These are phyloP conservation scores for Parastagonospora nodorum DNA, from an alignment of 2,329 filamentous ascomycete species.

Conservation along the genomic window DNA sequence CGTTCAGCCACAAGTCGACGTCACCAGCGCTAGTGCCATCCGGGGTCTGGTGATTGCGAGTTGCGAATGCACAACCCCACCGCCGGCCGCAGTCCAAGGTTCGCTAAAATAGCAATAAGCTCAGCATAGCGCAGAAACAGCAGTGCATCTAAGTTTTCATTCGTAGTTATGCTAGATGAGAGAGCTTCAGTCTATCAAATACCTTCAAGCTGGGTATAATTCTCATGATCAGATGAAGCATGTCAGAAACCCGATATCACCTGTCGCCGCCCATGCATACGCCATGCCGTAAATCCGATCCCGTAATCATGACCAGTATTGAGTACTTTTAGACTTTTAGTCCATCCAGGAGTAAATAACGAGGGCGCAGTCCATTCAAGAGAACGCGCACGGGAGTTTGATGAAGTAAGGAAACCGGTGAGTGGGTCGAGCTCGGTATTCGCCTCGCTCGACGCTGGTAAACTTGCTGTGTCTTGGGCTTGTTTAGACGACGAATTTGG, in stretches of 20 bases:
- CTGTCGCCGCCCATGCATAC: conserved; percentile 45
- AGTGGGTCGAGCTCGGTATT: background rate
- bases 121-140: background rate
- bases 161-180: conserved; percentile 34
- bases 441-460: background rate
- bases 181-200: conserved; percentile 33
- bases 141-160: conserved; percentile 16
- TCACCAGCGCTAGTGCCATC: conserved; percentile 10
- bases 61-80: too few relatives aligned
- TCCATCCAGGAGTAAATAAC: conserved; percentile 28
- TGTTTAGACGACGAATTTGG: conserved; percentile 82
- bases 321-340: conserved; percentile 36
- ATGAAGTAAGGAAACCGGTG: background rate
- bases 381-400: conserved; percentile 7
- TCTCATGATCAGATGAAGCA: conserved; percentile 32
- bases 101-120: too few relatives aligned
- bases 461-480: conserved; percentile 3
- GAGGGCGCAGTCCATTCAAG: conserved; percentile 16
- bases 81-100: too few relatives aligned
- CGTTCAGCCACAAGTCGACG: conserved; percentile 19
- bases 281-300: conserved; percentile 44
- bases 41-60: background rate
- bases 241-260: conserved; percentile 37
- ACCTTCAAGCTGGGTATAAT: conserved; percentile 30
- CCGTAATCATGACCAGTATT: conserved; percentile 33